Evolutionary conservation across 2,329 filamentous ascomycete genomes (phyloP).

Genomic region (Ceratocystis diversiconidia): DNA sequence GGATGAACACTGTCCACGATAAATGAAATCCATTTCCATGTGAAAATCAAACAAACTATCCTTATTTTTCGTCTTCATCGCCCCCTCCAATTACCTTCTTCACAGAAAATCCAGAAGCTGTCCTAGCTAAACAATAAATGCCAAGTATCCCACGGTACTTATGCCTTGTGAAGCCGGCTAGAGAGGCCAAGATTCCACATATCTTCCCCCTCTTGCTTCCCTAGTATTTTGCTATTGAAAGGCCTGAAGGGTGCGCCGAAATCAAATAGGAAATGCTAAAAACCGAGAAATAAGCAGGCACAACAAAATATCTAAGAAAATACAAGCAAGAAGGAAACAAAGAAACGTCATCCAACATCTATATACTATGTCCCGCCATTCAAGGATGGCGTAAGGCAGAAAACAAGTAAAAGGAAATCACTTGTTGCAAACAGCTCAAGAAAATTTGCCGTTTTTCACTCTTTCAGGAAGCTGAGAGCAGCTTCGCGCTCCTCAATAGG

Average conservation of each 20-base stretch:
- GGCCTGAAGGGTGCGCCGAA: not conserved
- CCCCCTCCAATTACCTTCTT: not conserved
- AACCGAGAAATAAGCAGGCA: not conserved
- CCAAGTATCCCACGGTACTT: slow-evolving; percentile 18
- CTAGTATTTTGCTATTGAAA: not conserved
- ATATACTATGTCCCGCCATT: not conserved
- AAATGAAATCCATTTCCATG: slow-evolving; percentile 12
- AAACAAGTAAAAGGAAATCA: slow-evolving; percentile 9
- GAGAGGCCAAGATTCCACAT: slow-evolving; percentile 17
- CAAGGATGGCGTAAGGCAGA: not conserved
- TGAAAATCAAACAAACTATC: slow-evolving; percentile 1
- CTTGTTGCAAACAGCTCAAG: not conserved
- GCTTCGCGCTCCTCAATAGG: slow-evolving; percentile 79
- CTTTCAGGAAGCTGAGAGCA: slow-evolving; percentile 48
- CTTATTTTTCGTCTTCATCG: not conserved
- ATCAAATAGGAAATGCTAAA: not conserved
- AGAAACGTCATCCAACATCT: slow-evolving; percentile 10
- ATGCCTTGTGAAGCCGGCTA: not conserved
- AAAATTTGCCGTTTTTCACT: slow-evolving; percentile 23
- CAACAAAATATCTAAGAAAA: slow-evolving; percentile 1
- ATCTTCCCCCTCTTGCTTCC: slow-evolving; percentile 1
- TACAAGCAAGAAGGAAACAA: slow-evolving; percentile 1
- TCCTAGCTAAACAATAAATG: not conserved
- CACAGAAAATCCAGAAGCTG: not conserved
- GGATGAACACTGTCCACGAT: slow-evolving; percentile 11